phyloP scores from a whole-genome alignment of 352 stramenopile species.

The Thalassiosira exigua region DNA sequence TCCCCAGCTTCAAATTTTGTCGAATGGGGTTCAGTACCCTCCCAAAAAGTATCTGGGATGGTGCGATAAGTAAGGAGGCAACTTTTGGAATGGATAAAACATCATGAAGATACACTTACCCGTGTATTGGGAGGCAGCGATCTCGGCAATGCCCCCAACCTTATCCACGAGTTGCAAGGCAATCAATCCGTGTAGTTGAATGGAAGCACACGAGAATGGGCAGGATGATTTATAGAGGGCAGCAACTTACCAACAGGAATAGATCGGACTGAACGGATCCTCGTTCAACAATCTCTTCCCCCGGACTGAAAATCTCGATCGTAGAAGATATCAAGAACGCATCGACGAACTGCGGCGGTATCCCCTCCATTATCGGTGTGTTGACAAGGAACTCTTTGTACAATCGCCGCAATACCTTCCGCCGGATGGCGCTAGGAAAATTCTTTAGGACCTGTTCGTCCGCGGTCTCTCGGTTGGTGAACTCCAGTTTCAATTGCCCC shows the following conservation, averaged over 20 bases:
- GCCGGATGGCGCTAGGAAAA: slow-evolving; percentile 64
- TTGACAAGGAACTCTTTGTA: slow-evolving; percentile 59
- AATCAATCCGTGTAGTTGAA: too few relatives aligned
- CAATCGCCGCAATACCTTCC: slow-evolving; percentile 64
- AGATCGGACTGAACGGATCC: slow-evolving; percentile 67
- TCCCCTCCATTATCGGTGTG: slow-evolving; percentile 61
- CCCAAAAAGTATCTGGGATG: not conserved
- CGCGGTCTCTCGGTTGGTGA: slow-evolving; percentile 62
- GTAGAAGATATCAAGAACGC: slow-evolving; percentile 64
- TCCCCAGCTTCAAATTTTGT: slow-evolving; percentile 41
- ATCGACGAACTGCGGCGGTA: slow-evolving; percentile 74
- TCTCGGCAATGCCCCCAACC: slow-evolving; percentile 53
- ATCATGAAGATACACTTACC: too few relatives aligned
- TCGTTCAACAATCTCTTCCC: slow-evolving; percentile 69
- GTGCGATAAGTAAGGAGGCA: not conserved
- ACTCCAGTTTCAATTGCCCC: slow-evolving; percentile 61
- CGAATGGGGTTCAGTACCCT: slow-evolving; percentile 2
- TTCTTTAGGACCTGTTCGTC: slow-evolving; percentile 68
- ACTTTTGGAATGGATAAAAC: too few relatives aligned
- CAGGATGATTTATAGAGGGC: too few relatives aligned
- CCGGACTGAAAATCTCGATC: slow-evolving; percentile 74
- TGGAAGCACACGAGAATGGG: too few relatives aligned
- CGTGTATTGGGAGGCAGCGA: slow-evolving; percentile 10
- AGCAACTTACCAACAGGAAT: slow-evolving; percentile 70
- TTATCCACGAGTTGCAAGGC: too few relatives aligned